Base-by-base conservation (phyloP, 768 basidiomycete species). In the Daedalea quercina region DNA sequence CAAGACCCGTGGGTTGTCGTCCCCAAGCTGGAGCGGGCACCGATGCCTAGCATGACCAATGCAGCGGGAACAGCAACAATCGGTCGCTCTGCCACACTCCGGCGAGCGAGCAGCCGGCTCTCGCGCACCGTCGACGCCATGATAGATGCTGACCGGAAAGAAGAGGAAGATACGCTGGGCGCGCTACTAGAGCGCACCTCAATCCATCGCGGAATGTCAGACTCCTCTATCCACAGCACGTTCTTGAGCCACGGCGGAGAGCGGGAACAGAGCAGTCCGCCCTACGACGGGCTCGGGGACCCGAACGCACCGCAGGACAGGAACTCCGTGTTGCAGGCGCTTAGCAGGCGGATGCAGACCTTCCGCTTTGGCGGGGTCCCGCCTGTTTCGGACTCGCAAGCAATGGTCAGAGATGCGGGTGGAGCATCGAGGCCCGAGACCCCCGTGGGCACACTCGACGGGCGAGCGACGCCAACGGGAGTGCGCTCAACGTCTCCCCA, bases 201-300 rank as follows among this genome's bases (percentile, higher is more conserved):
- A 7, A 80, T 82, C 35, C 78, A 86, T 25, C 79, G 94, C 50
- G 92, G 93, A 1, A 68, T 96, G 47, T 92, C 90, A 1, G 95
- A 97, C 65, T 94, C 93, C 0, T 94, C 91, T 1, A 93, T 97
- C 55, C 89, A 84, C 56, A 87, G 90, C 3, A 90, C 90, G 0
- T 95, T 89, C 69, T 71, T 82, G 54, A 75, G 70, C 51, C 79
- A 87, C 45, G 72, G 67, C 3, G 37, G 37, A 6, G 28, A 31
- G 15, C 37, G 37, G 37, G 74, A 73, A 26, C 22, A 57, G 23
- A 34, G 47, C 28, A 57, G 8, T 43, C 50, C 4, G 28, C 37
- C 8, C n/a, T 35, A 22, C 7, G 17, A 13, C 6, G 6, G 17
- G 22, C 23, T 9, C 26, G 50, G 22, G 9, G 37, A 42, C 1